phyloP scores from a whole-genome alignment of 1,284 basidiomycete genomes.

The Trametes sp. region DNA sequence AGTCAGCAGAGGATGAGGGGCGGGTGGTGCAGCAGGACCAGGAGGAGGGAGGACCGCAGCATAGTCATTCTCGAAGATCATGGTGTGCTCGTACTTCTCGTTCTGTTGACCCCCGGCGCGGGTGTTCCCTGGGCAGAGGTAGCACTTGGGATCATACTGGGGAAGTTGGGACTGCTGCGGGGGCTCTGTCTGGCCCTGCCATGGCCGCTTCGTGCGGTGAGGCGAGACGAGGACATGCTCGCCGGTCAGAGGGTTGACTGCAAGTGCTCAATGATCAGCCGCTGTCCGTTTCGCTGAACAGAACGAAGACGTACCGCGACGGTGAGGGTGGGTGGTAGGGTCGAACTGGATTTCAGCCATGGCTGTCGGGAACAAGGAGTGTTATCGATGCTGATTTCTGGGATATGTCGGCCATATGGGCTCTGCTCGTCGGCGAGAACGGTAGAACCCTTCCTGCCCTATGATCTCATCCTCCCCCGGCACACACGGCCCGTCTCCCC shows the following conservation, averaged over 20 bases:
- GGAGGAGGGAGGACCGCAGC: conserved; percentile 79
- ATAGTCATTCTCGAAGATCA: conserved; percentile 87
- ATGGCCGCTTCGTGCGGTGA: conserved; percentile 84
- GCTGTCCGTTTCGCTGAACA: not conserved
- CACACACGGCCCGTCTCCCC: conserved; percentile 10
- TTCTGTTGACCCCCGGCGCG: conserved; percentile 83
- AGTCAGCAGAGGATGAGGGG: conserved; percentile 71
- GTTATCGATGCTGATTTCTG: conserved; percentile 18
- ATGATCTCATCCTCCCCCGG: conserved; percentile 22
- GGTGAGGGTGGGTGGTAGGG: conserved; percentile 72
- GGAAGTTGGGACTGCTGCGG: conserved; percentile 64
- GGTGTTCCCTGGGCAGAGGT: conserved; percentile 89
- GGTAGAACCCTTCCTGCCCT: not conserved
- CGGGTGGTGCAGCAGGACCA: conserved; percentile 52
- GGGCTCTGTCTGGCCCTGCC: conserved; percentile 85
- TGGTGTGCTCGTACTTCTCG: conserved; percentile 74
- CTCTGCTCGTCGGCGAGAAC: conserved; percentile 4
- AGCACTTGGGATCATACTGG: conserved; percentile 82
- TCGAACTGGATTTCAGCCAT: conserved; percentile 63
- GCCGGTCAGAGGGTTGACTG: conserved; percentile 80
- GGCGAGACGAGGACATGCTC: conserved; percentile 88
- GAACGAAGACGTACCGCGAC: conserved; percentile 62
- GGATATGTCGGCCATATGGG: conserved; percentile 10
- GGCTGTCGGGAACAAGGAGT: conserved; percentile 18
- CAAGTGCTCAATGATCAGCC: conserved; percentile 27